Evolutionary conservation across 2,329 filamentous ascomycete species (phyloP), one percentile per base, ranked within the genome.

Genomic region (Huntiella omanensis): DNA sequence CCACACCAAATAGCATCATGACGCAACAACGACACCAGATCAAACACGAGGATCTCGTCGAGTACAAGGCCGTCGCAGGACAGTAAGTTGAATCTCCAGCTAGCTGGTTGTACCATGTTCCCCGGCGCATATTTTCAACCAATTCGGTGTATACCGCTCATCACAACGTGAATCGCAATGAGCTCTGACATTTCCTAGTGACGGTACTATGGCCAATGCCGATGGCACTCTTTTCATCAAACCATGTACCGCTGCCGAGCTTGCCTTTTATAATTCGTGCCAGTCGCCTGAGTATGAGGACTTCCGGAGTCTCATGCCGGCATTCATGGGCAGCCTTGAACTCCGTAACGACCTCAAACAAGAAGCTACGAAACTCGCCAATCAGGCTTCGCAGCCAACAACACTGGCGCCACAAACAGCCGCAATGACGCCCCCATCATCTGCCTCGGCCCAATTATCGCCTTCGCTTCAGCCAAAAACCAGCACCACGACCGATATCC

Each of bases 191-290:
- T 28, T 28, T 43, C 51, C 40, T 58, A 95, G 87, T 64, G 87
- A 92, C 54, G 91, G 91, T 53, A 88, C 93, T 40, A 74, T 93
- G 55, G 86, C 80, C 58, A 85, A 93, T 57, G 69, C 73, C 47
- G 77, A 83, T 45, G 91, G 91, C 58, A 75, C 81, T 52, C 69
- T 96, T 33, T 83, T 98, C 59, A 84, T 95, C 58, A 98, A 98
- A 63, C 91, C 91, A 13, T 96, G 88, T 61, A 93, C 83, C 0
- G 65, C 76, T 52, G 70, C 77, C 52, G 91, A 98, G 64, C 76
- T 96, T 55, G 71, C 77, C 39, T 98, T 98, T 62, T 98, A 98
- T 68, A 75, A 94, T 59, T 74, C 76, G 35, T 78, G 77, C 22
- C 63, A 70, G 16, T 80, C 93, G 57, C 74, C 77, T 28, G 75